phyloP scores from a whole-genome alignment of 2,329 filamentous ascomycete species.

The Gaeumannomyces sp. region DNA sequence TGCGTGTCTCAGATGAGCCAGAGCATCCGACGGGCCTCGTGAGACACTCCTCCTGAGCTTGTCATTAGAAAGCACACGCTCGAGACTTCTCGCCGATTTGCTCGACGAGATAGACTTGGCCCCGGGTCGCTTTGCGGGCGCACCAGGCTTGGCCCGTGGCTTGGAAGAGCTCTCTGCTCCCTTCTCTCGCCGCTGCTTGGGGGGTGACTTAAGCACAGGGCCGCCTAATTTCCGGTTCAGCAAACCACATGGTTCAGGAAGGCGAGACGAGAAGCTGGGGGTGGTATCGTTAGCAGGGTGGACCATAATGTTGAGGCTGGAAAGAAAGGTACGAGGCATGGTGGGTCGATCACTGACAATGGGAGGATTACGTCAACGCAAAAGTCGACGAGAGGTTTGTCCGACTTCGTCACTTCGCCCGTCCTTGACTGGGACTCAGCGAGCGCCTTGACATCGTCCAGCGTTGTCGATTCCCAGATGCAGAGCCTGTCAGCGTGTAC shows the following conservation, averaged over 20 bases:
- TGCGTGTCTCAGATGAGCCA: conserved; percentile 62
- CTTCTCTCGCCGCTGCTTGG: conserved; percentile 32
- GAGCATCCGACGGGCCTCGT: conserved; percentile 49
- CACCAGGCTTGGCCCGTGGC: conserved; percentile 39
- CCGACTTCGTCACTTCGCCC: conserved; percentile 29
- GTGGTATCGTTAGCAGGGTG: background rate
- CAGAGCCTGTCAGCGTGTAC: conserved; percentile 71
- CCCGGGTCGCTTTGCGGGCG: conserved; percentile 41
- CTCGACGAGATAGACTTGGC: conserved; percentile 34
- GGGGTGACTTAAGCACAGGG: conserved; percentile 52
- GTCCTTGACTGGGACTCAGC: conserved; percentile 40
- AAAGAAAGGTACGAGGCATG: background rate
- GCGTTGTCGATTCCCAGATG: conserved; percentile 75
- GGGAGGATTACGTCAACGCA: conserved; percentile 75
- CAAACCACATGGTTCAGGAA: conserved; percentile 63
- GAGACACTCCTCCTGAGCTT: conserved; percentile 49
- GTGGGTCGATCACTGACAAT: conserved; percentile 48
- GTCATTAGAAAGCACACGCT: conserved; percentile 57
- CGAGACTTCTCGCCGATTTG: conserved; percentile 46
- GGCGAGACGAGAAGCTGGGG: conserved; percentile 62
- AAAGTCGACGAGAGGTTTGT: conserved; percentile 61
- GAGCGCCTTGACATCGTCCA: conserved; percentile 48
- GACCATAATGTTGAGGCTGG: background rate
- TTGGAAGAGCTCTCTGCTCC: conserved; percentile 28
- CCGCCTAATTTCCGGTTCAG: conserved; percentile 74